Evolutionary conservation across 148 eudicot genomes (phyloP).

Genomic region (Drosera capensis): DNA sequence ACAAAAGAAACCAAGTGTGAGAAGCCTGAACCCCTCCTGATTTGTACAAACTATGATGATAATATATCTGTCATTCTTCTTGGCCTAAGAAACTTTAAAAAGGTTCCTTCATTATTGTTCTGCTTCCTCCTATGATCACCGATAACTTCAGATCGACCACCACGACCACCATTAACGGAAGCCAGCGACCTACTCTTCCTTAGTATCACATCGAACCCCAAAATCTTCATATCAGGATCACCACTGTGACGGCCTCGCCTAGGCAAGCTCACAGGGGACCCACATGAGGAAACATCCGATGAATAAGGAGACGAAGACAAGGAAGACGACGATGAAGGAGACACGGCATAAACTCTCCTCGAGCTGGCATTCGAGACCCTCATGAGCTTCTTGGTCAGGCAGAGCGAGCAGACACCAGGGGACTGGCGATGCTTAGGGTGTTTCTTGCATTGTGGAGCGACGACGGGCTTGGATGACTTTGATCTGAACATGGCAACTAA

Average conservation of each 20-base stretch:
- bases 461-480: slow-evolving; percentile 9
- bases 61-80: slow-evolving; percentile 14
- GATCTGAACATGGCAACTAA: slow-evolving; percentile 3
- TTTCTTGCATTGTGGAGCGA: slow-evolving; percentile 38
- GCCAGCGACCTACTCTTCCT: slow-evolving; percentile 45
- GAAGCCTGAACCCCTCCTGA: too few species aligned
- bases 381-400: slow-evolving; percentile 47
- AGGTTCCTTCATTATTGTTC: slow-evolving; percentile 28
- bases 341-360: slow-evolving; percentile 2
- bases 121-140: slow-evolving; percentile 10
- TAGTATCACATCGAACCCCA: slow-evolving; percentile 13
- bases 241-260: neutral
- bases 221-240: slow-evolving; percentile 4
- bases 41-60: slow-evolving; percentile 3
- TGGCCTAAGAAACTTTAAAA: slow-evolving; percentile 35
- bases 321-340: slow-evolving; percentile 31
- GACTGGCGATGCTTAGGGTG: slow-evolving; percentile 81
- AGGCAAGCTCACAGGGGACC: slow-evolving; percentile 2
- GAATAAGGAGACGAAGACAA: slow-evolving; percentile 16
- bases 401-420: slow-evolving; percentile 76
- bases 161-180: neutral
- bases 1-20: too few species aligned
- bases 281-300: neutral
- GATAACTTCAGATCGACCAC: neutral
- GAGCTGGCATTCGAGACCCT: slow-evolving; percentile 6